phyloP scores from a whole-genome alignment of 306 rosid species.

The Cyamopsis tetragonoloba region DNA sequence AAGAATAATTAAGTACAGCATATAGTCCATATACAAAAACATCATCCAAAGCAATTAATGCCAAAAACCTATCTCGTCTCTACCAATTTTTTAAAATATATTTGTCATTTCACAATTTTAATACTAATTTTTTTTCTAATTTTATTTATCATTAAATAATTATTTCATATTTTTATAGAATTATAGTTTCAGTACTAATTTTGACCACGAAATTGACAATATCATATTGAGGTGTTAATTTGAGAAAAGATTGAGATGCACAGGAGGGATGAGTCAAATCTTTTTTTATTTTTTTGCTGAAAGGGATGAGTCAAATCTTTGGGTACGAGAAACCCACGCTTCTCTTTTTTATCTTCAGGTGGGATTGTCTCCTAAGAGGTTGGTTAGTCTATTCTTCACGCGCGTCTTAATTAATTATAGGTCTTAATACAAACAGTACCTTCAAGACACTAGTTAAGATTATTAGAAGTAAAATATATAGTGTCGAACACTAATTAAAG shows the following conservation, averaged over 20 bases:
- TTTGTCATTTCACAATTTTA: too few species aligned
- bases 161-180: too few species aligned
- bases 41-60: background rate
- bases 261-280: slow-evolving; percentile 3
- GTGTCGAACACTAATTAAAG: too few species aligned
- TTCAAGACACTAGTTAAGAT: too few species aligned
- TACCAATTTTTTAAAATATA: too few species aligned
- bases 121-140: too few species aligned
- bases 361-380: slow-evolving; percentile 40
- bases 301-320: slow-evolving; percentile 2
- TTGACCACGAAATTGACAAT: slow-evolving; percentile 28
- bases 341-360: slow-evolving; percentile 23
- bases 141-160: too few species aligned
- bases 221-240: slow-evolving; percentile 12
- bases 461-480: too few species aligned
- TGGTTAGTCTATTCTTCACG: slow-evolving; percentile 31
- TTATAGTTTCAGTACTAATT: too few species aligned
- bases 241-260: background rate
- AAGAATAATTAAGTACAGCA: background rate
- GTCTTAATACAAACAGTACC: too few species aligned
- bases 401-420: too few species aligned
- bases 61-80: background rate
- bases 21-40: background rate
- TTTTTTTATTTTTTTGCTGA: too few species aligned
- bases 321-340: background rate